phyloP scores from a whole-genome alignment of 257 asterid genomes.

The Solanum verrucosum region DNA sequence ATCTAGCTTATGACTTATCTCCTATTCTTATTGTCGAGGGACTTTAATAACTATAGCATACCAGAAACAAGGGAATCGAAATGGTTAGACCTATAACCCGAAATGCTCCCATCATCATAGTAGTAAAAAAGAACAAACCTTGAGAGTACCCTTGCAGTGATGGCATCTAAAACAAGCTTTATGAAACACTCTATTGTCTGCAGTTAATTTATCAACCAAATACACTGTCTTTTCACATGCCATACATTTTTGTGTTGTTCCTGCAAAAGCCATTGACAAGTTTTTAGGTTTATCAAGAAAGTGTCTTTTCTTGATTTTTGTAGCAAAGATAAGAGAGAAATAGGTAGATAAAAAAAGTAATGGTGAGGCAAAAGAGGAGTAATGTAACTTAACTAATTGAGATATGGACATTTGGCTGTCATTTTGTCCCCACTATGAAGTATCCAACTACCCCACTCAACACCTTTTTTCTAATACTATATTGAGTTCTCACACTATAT shows the following conservation, averaged over 20 bases:
- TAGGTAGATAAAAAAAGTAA: not conserved
- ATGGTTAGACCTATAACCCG: too few species aligned
- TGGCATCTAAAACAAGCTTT: slow-evolving; percentile 97
- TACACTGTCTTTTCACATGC: slow-evolving; percentile 90
- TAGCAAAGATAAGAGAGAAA: not conserved
- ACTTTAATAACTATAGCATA: not conserved
- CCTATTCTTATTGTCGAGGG: not conserved
- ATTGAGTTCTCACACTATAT: not conserved
- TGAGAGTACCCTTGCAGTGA: slow-evolving; percentile 92
- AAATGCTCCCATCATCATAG: too few species aligned
- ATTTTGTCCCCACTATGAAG: slow-evolving; percentile 30
- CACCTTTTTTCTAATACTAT: not conserved
- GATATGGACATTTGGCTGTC: slow-evolving; percentile 21
- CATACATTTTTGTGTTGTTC: slow-evolving; percentile 95
- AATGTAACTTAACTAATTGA: slow-evolving; percentile 1
- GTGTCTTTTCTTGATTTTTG: not conserved
- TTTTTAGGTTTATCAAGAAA: not conserved
- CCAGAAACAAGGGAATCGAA: not conserved
- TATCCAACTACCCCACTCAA: slow-evolving; percentile 20
- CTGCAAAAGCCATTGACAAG: slow-evolving; percentile 82
- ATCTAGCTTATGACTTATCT: not conserved
- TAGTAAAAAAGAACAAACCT: slow-evolving; percentile 24
- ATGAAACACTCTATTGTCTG: slow-evolving; percentile 80
- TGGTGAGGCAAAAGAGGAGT: slow-evolving; percentile 3
- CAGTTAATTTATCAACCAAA: slow-evolving; percentile 78